Conservation (phyloP, 2,329 filamentous ascomycete genomes). For the Nigrospora osmanthi region DNA sequence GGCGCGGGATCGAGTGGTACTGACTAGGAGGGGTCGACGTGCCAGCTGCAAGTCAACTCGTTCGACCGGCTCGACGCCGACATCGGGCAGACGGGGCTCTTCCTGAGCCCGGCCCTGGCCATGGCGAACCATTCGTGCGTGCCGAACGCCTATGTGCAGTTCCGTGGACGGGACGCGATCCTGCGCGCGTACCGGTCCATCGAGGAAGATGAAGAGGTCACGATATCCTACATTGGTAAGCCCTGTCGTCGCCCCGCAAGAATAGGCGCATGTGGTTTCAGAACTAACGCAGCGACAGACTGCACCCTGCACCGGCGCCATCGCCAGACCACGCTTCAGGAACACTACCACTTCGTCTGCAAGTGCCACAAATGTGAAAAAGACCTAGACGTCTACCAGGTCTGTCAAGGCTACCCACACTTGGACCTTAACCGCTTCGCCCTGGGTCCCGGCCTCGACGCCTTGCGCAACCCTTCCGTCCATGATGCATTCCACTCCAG, state of each 20-base stretch:
- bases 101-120: slow-evolving; percentile 46
- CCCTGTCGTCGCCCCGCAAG: not conserved
- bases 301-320: slow-evolving; percentile 34
- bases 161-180: slow-evolving; percentile 40
- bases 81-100: slow-evolving; percentile 43
- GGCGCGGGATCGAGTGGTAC: not conserved
- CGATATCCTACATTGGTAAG: slow-evolving; percentile 54
- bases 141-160: slow-evolving; percentile 52
- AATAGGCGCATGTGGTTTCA: not conserved
- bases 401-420: slow-evolving; percentile 32
- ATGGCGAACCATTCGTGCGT: slow-evolving; percentile 57
- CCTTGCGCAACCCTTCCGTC: slow-evolving; percentile 21
- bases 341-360: slow-evolving; percentile 45
- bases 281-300: slow-evolving; percentile 28
- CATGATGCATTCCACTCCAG: slow-evolving; percentile 17
- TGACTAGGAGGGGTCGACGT: not conserved
- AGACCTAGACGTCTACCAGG: slow-evolving; percentile 47
- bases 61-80: slow-evolving; percentile 50
- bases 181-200: slow-evolving; percentile 44
- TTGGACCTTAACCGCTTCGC: slow-evolving; percentile 36
- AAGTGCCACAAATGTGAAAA: slow-evolving; percentile 38
- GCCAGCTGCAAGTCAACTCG: slow-evolving; percentile 52
- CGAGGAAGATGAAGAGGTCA: slow-evolving; percentile 44
- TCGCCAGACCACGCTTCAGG: slow-evolving; percentile 32
- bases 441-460: slow-evolving; percentile 30